Evolutionary conservation across 208 protist genomes (phyloP).

Genomic region (Phytomonas sp.): DNA sequence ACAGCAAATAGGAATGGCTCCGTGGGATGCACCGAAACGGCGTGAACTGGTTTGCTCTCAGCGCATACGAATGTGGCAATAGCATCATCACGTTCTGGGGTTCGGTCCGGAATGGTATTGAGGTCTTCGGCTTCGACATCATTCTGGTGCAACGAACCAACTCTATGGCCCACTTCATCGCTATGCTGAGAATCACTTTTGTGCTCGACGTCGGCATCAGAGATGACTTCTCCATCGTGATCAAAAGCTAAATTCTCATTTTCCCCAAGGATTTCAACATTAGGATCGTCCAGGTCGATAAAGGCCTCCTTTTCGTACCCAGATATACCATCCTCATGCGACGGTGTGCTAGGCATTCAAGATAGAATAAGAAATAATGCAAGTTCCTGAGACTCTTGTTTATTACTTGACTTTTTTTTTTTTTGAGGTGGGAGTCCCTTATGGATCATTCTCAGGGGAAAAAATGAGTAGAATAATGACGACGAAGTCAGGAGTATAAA

Average conservation of each 20-base stretch:
- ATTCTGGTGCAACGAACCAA: constrained; percentile 14
- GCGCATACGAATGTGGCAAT: constrained; percentile 39
- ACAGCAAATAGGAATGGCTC: constrained; percentile 43
- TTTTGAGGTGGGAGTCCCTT: not conserved
- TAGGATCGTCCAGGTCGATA: constrained; percentile 79
- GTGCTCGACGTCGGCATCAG: constrained; percentile 16
- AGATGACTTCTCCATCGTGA: constrained; percentile 27
- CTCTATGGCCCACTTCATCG: constrained; percentile 12
- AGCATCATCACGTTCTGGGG: constrained; percentile 78
- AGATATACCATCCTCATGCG: not conserved
- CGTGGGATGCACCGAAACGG: constrained; percentile 34
- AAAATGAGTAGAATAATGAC: not conserved
- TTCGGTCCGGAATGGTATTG: constrained; percentile 61
- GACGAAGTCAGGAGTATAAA: not conserved
- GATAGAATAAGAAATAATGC: not conserved
- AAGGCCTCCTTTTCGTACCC: constrained; percentile 53
- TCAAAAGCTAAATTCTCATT: constrained; percentile 22
- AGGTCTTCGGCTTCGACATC: constrained; percentile 61
- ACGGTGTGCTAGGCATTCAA: not conserved
- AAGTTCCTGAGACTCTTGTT: not conserved
- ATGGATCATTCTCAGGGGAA: not conserved
- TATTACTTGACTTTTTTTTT: constrained; percentile 7
- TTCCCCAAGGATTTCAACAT: constrained; percentile 67
- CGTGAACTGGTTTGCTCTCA: constrained; percentile 53
- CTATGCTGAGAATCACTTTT: constrained; percentile 8